Base-by-base conservation (phyloP, 116 monocot genomes). In the Thalassia testudinum region DNA sequence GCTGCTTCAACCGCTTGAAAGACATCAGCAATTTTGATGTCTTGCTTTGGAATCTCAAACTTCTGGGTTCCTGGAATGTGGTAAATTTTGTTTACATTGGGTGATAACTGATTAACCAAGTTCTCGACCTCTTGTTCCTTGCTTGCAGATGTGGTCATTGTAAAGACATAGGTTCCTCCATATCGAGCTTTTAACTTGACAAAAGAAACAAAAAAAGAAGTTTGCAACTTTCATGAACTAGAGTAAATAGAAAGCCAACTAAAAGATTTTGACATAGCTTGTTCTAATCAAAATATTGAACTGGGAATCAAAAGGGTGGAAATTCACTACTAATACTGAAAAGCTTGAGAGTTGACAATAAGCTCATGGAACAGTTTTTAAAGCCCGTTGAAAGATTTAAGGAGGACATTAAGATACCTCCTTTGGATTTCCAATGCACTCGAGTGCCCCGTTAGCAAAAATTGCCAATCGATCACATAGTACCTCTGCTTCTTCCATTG, bases 401-500 rank as follows among this genome's bases (percentile, higher is more conserved):
- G 15, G 19, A 45, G 15, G 45, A 45, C 4, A 16, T 34, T 1
- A 45, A 12, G n/a, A 28, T 58, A 78, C 83, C 69, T 83, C 72
- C 53, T 61, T 72, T 12, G 79, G 69, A 49, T 64, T 79, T 44
- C 85, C 79, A 47, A 85, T 67, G 59, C 80, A 85, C 43, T 80
- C 76, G 50, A 85, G 56, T 40, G 60, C 68, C 47, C 85, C 85
- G 53, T 65, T 70, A 0, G 76, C 85, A 37, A 85, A 66, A 14
- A 79, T 73, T 45, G 72, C 72, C n/a, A 84, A 34, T n/a, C 79
- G 58, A 47, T 84, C 84, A 24, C 84, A 84, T 43, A 83, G 57
- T 30, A 64, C 59, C 51, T 83, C 83, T 50, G 83, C 75, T 28
- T 84, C 84, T 67, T 84, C 84, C 84, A 84, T 84, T 52, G 84